Base-by-base conservation (phyloP, 2,329 filamentous ascomycete genomes). In the Xylariaceae sp. region DNA sequence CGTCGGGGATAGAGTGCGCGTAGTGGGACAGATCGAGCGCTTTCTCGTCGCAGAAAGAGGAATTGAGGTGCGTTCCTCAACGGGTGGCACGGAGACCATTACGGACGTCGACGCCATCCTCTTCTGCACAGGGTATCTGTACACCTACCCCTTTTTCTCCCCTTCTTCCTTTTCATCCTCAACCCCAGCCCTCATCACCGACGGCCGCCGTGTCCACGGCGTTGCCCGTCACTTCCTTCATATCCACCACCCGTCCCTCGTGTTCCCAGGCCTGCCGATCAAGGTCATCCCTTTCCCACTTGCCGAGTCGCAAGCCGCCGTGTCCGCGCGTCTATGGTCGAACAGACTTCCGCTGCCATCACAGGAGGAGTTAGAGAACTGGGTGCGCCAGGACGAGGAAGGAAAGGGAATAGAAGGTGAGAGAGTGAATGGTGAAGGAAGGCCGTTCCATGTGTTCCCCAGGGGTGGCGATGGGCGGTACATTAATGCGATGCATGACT, bases 91-190 rank as follows among this genome's bases (percentile, higher is more conserved):
- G 51, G 82, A 90, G 66, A 88, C 87, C 8, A 88, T 91, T 69
- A 75, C 75, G 2, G 77, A 86, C 39, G 74, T 97, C 58, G 92
- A 97, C 68, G 82, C 84, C 1, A 76, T 97, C 4, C 72, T 97
- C 34, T 97, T 93, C 73, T 92, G 90, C 72, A 97, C 93, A 0
- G 93, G 93, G 0, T 97, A 95, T 69, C 83, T 96, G 58, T 96
- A 90, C 74, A 86, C 87, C 4, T 89, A 88, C 59, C 91, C 92
- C 0, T 97, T 96, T 69, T 71, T 88, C 3, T 71, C 72, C 10
- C 70, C 74, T 2, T 65, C 82, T 3, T 65, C 63, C 2, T 18
- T 59, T 11, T 52, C 64, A 3, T 30, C 62, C 6, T 58, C 55
- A 42, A 55, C 56, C 6, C 66, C 82, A 1, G 77, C 83, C 0